A percentile compares a stretch with the other conserved stretches of the same genome.
These are phyloP conservation scores for Malus fusca DNA, from an alignment of 306 rosid genomes.

Conservation along the genomic window DNA sequence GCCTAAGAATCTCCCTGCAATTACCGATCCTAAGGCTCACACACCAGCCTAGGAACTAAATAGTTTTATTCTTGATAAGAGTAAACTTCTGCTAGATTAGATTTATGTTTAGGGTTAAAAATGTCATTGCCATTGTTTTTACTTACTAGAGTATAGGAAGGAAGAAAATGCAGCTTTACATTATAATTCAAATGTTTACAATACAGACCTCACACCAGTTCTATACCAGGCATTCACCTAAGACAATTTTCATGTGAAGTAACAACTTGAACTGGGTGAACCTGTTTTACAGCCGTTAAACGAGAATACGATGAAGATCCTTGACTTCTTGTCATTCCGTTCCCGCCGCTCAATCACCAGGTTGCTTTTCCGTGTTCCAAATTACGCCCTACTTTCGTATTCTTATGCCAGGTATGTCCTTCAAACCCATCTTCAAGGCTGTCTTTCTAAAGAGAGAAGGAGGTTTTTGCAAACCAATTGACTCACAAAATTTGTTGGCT, in stretches of 20 bases:
- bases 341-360: neutral
- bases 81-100: no score
- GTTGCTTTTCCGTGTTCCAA: slow-evolving; percentile 5
- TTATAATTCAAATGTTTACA: neutral
- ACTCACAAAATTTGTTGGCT: slow-evolving; percentile 58
- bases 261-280: slow-evolving; percentile 5
- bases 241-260: neutral
- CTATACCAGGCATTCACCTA: neutral
- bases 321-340: neutral
- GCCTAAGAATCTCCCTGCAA: no score
- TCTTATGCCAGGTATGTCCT: slow-evolving; percentile 79
- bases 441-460: slow-evolving; percentile 77
- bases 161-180: neutral
- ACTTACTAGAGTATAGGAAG: no score
- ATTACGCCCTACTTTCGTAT: slow-evolving; percentile 39
- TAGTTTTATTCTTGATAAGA: no score
- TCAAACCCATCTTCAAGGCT: slow-evolving; percentile 86
- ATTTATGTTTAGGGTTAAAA: no score
- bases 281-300: neutral
- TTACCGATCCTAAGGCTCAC: no score
- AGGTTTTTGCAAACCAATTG: slow-evolving; percentile 77
- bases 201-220: neutral
- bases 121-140: no score
- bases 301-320: neutral
- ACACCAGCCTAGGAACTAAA: no score